These are phyloP conservation scores for Ogataea polymorpha DNA, from an alignment of 805 yeast genomes.

Conservation along the genomic window DNA sequence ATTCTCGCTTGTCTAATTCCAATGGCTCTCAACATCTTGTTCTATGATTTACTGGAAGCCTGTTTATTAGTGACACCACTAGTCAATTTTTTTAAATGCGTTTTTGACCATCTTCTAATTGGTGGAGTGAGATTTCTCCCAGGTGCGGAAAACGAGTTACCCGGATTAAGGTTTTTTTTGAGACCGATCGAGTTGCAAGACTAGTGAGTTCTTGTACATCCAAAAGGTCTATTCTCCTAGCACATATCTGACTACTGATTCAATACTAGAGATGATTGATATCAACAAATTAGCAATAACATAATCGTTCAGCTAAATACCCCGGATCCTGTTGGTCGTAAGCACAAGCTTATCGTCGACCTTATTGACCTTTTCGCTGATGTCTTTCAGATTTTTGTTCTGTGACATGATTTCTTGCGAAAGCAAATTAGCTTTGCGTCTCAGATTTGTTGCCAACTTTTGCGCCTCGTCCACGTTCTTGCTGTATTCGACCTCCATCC, in stretches of 20 bases:
- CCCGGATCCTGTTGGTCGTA: conserved; percentile 32
- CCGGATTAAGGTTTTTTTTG: not conserved
- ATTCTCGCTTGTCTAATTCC: conserved; percentile 30
- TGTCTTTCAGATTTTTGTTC: conserved; percentile 64
- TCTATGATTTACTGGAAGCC: not conserved
- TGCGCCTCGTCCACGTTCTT: conserved; percentile 77
- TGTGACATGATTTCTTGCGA: conserved; percentile 78
- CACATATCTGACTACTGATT: too few relatives aligned
- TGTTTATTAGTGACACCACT: conserved; percentile 11
- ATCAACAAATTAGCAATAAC: not conserved
- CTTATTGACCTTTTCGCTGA: conserved; percentile 81
- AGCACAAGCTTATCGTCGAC: conserved; percentile 69
- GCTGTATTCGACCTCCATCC: conserved; percentile 84
- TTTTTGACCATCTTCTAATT: conserved; percentile 7
- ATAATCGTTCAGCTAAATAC: conserved; percentile 20
- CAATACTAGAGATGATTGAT: not conserved
- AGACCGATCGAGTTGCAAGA: too few relatives aligned
- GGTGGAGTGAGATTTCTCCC: conserved; percentile 4
- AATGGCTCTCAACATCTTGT: conserved; percentile 44
- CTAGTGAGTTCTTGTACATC: too few relatives aligned
- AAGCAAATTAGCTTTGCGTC: conserved; percentile 66
- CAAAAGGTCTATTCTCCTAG: too few relatives aligned
- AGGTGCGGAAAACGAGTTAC: not conserved
- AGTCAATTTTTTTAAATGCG: conserved; percentile 5
- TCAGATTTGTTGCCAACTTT: conserved; percentile 64